phyloP scores from a whole-genome alignment of 495 filamentous ascomycete species.

The Neurospora discreta region DNA sequence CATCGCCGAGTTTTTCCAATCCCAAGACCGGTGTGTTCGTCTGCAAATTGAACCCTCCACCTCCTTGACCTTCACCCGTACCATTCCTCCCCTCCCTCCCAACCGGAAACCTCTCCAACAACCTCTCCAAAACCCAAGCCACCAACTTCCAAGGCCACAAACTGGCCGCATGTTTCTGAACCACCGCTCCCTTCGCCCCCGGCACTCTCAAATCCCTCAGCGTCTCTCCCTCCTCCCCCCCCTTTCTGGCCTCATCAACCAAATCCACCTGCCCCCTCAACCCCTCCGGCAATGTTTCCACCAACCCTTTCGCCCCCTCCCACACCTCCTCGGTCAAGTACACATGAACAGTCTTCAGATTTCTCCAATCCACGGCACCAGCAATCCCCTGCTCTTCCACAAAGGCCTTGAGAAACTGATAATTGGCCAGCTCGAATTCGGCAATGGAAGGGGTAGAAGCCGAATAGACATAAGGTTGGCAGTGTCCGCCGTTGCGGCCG shows the following conservation, averaged over 20 bases:
- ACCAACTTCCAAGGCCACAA: slow-evolving; percentile 79
- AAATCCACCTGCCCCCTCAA: neutral
- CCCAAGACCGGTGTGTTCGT: slow-evolving; percentile 55
- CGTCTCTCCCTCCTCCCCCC: neutral
- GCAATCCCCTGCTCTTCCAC: slow-evolving; percentile 22
- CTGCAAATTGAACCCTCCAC: slow-evolving; percentile 51
- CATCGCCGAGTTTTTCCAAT: neutral
- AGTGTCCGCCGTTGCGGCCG: slow-evolving; percentile 60
- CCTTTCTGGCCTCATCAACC: neutral
- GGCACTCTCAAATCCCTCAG: slow-evolving; percentile 22
- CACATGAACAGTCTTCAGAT: neutral
- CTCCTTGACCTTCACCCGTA: neutral
- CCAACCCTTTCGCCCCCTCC: neutral
- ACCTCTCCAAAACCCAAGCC: slow-evolving; percentile 47
- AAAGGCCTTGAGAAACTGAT: slow-evolving; percentile 37
- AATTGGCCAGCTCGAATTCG: slow-evolving; percentile 54
- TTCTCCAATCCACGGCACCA: neutral
- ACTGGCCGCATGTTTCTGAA: slow-evolving; percentile 35
- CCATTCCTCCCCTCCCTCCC: neutral
- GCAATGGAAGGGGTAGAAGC: slow-evolving; percentile 37
- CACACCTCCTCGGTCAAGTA: neutral
- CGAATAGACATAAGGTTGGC: slow-evolving; percentile 51
- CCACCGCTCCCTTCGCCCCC: slow-evolving; percentile 32
- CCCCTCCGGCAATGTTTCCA: slow-evolving; percentile 11
- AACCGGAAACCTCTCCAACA: slow-evolving; percentile 25